A percentile compares a stretch with the other conserved stretches of the same genome.
These are phyloP conservation scores for Tylopilus rubrobrunneus DNA, from an alignment of 768 basidiomycete genomes.

Conservation along the genomic window DNA sequence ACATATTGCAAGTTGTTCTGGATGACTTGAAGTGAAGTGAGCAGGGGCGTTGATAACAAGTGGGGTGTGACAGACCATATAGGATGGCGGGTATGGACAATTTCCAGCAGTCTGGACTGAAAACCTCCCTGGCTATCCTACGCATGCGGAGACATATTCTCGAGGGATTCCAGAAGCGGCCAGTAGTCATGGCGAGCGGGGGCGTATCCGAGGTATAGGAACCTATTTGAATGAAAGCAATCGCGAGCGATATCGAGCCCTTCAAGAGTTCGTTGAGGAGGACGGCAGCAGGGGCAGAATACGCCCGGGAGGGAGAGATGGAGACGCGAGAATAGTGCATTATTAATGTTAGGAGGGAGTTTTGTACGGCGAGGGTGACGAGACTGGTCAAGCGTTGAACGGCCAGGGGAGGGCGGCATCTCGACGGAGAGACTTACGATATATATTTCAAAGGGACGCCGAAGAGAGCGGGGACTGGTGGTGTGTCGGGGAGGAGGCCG, in stretches of 20 bases:
- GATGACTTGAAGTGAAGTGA: slow-evolving; percentile 48
- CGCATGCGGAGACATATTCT: slow-evolving; percentile 45
- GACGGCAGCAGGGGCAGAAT: slow-evolving; percentile 93
- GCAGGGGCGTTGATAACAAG: not conserved
- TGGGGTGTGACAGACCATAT: slow-evolving; percentile 50
- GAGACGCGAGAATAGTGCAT: slow-evolving; percentile 96
- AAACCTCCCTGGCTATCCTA: slow-evolving; percentile 63
- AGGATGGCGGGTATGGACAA: slow-evolving; percentile 94
- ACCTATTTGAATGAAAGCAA: slow-evolving; percentile 73
- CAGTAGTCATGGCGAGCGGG: slow-evolving; percentile 28
- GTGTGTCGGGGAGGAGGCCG: slow-evolving; percentile 36
- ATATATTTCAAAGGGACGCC: slow-evolving; percentile 78
- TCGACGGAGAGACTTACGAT: slow-evolving; percentile 43
- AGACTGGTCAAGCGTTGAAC: slow-evolving; percentile 43
- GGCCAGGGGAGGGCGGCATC: not conserved
- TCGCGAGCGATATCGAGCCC: slow-evolving; percentile 77
- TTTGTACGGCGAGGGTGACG: slow-evolving; percentile 87
- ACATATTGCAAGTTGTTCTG: slow-evolving; percentile 97
- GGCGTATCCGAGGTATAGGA: slow-evolving; percentile 27
- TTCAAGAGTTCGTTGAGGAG: slow-evolving; percentile 94
- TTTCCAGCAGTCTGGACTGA: slow-evolving; percentile 95
- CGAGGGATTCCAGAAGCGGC: slow-evolving; percentile 36
- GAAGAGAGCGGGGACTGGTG: slow-evolving; percentile 51
- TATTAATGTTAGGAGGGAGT: slow-evolving; percentile 84
- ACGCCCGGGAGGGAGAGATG: slow-evolving; percentile 66